Evolutionary conservation across 2,329 filamentous ascomycete species (phyloP), one percentile per base, ranked within the genome.

Genomic region (Ophiostoma pallidulum): DNA sequence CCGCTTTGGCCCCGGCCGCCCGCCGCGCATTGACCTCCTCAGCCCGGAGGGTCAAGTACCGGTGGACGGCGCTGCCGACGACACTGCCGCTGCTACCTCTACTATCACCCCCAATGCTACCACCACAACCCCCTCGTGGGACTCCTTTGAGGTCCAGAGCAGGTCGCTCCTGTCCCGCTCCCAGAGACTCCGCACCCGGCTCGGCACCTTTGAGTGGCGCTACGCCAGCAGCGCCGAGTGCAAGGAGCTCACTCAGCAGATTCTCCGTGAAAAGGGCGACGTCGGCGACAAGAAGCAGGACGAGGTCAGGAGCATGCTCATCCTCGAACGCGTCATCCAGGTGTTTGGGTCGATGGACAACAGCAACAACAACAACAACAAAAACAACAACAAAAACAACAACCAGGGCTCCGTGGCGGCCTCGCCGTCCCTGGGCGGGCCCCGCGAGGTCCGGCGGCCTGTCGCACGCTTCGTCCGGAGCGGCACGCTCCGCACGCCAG

Each of bases 191-290:
- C 60, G 62, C 35, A 70, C 71, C 9, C 68, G 67, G 9, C 62
- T 70, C 32, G 75, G 74, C 14, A 66, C 61, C 1, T 77, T 78
- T 49, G 66, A 71, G 51, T 82, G 78, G 78, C 66, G 69, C 12
- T 80, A 82, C 58, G 68, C 67, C 14, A 58, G 61, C n/a, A 63
- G 63, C 7, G 59, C 60, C 8, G 72, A 77, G 66, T 72, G 60
- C 57, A 67, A 59, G 42, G 70, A 54, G 49, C 63, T 47, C 16
- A 33, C 46, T 1, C 8, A 22, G 6, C 40, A 43, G 36, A 14
- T 48, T 2, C n/a, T 10, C 20, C 14, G 6, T 14, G 19, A 20
- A 13, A 33, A 31, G 5, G 35, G 26, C 14, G 35, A 29, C n/a
- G 33, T 8, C 35, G n/a, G 9, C 33, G 22, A 37, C 37, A n/a